Evolutionary conservation across 345 rosid species (phyloP), one percentile per base, ranked within the genome.

Genomic region (Pistacia vera): DNA sequence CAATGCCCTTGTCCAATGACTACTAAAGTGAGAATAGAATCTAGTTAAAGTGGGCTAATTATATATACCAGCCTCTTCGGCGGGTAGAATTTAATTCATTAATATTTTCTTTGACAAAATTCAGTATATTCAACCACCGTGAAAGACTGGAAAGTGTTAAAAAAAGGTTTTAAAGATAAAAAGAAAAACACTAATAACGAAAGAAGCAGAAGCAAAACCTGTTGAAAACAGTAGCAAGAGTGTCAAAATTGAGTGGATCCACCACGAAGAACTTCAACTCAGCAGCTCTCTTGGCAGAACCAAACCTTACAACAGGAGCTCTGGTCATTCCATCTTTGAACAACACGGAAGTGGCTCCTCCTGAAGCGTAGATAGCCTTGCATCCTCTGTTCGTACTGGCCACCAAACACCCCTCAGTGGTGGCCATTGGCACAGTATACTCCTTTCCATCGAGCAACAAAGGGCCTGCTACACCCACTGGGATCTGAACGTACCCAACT

Each of bases 331-430:
- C 85, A 17, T 88, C 90, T 44, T 64, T 86, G 11, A 81, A 22
- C 25, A 86, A 28, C 16, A 77, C 68, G 14, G 80, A 71, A 14
- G 70, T 46, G 56, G 90, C 90, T 3, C 90, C 92, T 0, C 88
- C 90, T 0, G 88, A 89, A 0, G 66, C 51, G 46, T 83, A 64
- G 46, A 89, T 85, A 3, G 90, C 90, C 66, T 86, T 89, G 52
- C 87, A 89, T 3, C 90, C 92, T 72, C 92, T 83, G 4, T 89
- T 89, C 0, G 88, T 83, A 70, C 90, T 86, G 2, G 92, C 90
- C 41, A 89, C 92, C 70, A 89, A 67, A 68, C 90, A 86, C 1
- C 90, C 92, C 52, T 89, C 90, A 0, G 90, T 88, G 3, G 92
- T 89, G 6, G 87, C 90, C 90, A 88, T 88, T 2, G 90, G 88